Percentiles rank a stretch among this genome's conserved stretches.
Evolutionary conservation across 305 asterid genomes (phyloP).

Genomic region (Fraxinus xanthoxyloides): DNA sequence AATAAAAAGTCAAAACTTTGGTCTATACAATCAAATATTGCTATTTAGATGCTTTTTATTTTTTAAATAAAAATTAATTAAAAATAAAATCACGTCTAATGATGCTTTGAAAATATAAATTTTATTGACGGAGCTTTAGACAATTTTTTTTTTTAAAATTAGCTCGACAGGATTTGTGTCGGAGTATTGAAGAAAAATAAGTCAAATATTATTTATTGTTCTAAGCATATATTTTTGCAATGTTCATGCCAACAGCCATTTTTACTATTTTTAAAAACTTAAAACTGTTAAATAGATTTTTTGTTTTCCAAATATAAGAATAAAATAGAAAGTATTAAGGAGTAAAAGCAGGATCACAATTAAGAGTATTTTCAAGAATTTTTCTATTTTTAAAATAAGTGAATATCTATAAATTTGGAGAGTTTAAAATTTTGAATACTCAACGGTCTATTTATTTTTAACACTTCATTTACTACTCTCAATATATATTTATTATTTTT

Average conservation of each 20-base stretch:
- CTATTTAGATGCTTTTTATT: not conserved
- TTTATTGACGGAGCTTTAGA: not conserved
- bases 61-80: not conserved
- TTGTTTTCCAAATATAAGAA: not conserved
- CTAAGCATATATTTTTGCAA: not conserved
- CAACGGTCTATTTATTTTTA: too few species aligned
- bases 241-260: not conserved
- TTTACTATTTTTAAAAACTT: not conserved
- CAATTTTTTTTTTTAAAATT: not conserved
- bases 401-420: too few species aligned
- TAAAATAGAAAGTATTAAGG: too few species aligned
- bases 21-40: not conserved
- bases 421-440: too few species aligned
- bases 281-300: not conserved
- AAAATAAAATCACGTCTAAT: too few species aligned
- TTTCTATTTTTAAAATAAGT: too few species aligned
- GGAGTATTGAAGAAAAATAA: not conserved
- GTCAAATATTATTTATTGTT: not conserved
- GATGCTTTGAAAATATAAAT: not conserved
- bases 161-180: not conserved
- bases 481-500: too few species aligned
- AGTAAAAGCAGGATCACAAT: not conserved
- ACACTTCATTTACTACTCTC: too few species aligned
- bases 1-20: not conserved
- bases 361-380: too few species aligned